Evolutionary conservation across 2,329 filamentous ascomycete species (phyloP), one percentile per base, ranked within the genome.

Genomic region (Ascochyta viciae-villosae): DNA sequence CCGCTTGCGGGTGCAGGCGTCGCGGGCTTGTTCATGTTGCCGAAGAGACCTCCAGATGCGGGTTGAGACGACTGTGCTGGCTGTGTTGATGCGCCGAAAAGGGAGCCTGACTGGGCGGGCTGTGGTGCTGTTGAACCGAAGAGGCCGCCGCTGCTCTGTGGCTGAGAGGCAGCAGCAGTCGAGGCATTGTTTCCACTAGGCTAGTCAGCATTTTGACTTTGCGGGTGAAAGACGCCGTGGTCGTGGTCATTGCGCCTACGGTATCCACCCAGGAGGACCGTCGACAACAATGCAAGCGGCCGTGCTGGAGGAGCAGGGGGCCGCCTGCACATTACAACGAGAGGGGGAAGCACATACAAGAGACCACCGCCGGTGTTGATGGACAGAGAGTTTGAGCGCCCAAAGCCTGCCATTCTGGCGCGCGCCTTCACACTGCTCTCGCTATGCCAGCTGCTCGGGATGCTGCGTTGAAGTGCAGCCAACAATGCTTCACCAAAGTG

Each of bases 291-390:
- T 24, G 26, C 31, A n/a, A 33, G n/a, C n/a, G 39, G 40, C 39
- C 46, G 31, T 38, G 48, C 48, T 50, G 33, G 40, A 10, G 15
- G 22, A 34, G 24, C 48, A 23, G 24, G 31, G 23, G 31, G 23
- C 4, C 4, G 23, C 24, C n/a, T 13, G 38, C 12, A 44, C 16
- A 26, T 31, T 7, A 15, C 5, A 38, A 4, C 6, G 10, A 15
- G 15, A 12, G 16, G 9, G 6, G 24, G 12, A 24, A 56, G 12
- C 26, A 75, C 79, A 73, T 73, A 82, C 80, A 82, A 82, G 41
- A 81, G 72, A 48, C 78, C 77, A 68, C 80, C 68, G 58, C 78
- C 78, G 19, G 83, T 85, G 65, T 85, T 86, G 65, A 85, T 79
- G 56, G 79, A 82, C 67, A 85, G 74, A 54, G 78, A 80, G 65